Evolutionary conservation across 441 rosid genomes (phyloP).

Genomic region (Adansonia grandidieri): DNA sequence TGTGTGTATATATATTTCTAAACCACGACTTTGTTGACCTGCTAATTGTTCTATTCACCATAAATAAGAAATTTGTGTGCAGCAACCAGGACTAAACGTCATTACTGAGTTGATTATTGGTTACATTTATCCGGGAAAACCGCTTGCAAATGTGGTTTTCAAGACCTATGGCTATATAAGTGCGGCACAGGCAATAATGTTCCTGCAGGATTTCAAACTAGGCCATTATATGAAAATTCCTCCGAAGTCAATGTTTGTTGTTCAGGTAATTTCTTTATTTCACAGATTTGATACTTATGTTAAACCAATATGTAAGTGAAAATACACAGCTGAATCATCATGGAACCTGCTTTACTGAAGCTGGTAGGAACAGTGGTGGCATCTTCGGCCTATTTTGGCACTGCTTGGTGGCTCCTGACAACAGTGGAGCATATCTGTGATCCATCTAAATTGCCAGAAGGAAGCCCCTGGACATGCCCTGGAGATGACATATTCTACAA

Average conservation of each 20-base stretch:
- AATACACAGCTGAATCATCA: neutral
- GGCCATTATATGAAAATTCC: slow-evolving; percentile 64
- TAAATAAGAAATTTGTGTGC: slow-evolving; percentile 11
- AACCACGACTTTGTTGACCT: no score
- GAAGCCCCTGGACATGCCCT: slow-evolving; percentile 62
- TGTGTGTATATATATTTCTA: neutral
- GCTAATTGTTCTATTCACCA: neutral
- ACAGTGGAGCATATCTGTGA: slow-evolving; percentile 44
- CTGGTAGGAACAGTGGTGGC: slow-evolving; percentile 42
- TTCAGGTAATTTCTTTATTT: slow-evolving; percentile 44
- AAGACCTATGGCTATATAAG: slow-evolving; percentile 51
- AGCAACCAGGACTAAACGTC: slow-evolving; percentile 54
- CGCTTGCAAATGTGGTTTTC: slow-evolving; percentile 53
- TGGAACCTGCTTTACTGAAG: slow-evolving; percentile 11
- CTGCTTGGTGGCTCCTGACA: slow-evolving; percentile 53
- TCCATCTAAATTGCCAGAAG: slow-evolving; percentile 28
- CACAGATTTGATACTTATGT: neutral
- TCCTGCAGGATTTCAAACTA: slow-evolving; percentile 52
- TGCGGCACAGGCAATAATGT: slow-evolving; percentile 46
- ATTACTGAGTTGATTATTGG: slow-evolving; percentile 56
- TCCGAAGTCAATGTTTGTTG: slow-evolving; percentile 51
- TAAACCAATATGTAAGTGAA: no score
- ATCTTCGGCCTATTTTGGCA: slow-evolving; percentile 45
- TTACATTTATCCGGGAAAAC: slow-evolving; percentile 53
- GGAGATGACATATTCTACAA: slow-evolving; percentile 52